These are phyloP conservation scores for Hypoxylon rickii DNA, from an alignment of 495 filamentous ascomycete species.

Conservation along the genomic window DNA sequence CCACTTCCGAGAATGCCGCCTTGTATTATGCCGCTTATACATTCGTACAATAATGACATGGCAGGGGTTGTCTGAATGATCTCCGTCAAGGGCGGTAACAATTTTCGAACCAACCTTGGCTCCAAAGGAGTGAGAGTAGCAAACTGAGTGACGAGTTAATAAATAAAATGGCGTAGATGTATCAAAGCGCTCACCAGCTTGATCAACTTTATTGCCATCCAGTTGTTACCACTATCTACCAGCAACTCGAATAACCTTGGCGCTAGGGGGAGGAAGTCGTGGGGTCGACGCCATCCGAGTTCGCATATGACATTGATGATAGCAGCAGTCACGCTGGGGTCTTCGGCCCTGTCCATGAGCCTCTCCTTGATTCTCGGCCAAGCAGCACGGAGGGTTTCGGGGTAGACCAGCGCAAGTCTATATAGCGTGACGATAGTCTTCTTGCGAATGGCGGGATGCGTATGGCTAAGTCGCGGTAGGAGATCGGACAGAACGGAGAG, in stretches of 20 bases:
- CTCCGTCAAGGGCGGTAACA: constrained; percentile 91
- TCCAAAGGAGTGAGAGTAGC: constrained; percentile 92
- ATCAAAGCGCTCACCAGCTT: constrained; percentile 70
- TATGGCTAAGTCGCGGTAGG: constrained; percentile 83
- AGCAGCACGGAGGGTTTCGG: constrained; percentile 85
- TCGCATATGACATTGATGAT: constrained; percentile 97
- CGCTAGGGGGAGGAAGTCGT: constrained; percentile 90
- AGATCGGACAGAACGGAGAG: constrained; percentile 86
- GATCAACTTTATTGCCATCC: constrained; percentile 99
- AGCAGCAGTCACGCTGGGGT: constrained; percentile 91
- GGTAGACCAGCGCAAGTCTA: constrained; percentile 88
- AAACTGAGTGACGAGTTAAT: constrained; percentile 64
- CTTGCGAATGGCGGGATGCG: constrained; percentile 80
- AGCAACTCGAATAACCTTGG: constrained; percentile 90
- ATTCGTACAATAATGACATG: constrained; percentile 97
- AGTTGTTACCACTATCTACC: constrained; percentile 94
- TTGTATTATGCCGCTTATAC: constrained; percentile 97
- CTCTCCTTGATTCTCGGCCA: constrained; percentile 98
- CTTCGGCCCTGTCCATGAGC: constrained; percentile 86
- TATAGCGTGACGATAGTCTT: constrained; percentile 95
- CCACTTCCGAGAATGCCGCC: constrained; percentile 86
- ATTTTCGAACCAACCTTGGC: constrained; percentile 85
- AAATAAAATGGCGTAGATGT: neutral
- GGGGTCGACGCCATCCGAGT: constrained; percentile 88
- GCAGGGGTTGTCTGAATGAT: constrained; percentile 92